A percentile compares a stretch with the other conserved stretches of the same genome.
phyloP scores from a whole-genome alignment of 2,329 filamentous ascomycete species.

The Epichloe hybrida region DNA sequence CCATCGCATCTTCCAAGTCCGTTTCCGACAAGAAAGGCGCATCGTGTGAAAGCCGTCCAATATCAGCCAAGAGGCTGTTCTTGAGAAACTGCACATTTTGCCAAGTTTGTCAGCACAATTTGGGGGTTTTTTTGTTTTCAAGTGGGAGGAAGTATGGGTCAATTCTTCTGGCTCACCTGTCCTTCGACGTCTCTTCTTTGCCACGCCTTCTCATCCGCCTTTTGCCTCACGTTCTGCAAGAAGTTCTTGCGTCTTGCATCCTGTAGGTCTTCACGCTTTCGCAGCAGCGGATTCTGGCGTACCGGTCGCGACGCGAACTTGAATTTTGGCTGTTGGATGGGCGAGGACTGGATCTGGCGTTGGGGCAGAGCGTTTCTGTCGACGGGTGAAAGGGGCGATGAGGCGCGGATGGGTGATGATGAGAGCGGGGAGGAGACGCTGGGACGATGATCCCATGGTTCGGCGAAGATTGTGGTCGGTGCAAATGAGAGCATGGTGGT shows the following conservation, averaged over 20 bases:
- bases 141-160: too few species aligned
- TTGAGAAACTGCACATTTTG: slow-evolving; percentile 19
- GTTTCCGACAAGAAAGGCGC: slow-evolving; percentile 31
- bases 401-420: slow-evolving; percentile 43
- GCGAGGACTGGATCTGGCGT: slow-evolving; percentile 32
- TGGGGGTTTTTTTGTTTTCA: background rate
- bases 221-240: slow-evolving; percentile 50
- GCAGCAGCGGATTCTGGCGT: slow-evolving; percentile 50
- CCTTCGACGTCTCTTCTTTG: slow-evolving; percentile 50
- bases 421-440: slow-evolving; percentile 41
- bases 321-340: slow-evolving; percentile 26
- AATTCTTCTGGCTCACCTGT: slow-evolving; percentile 16
- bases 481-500: slow-evolving; percentile 29
- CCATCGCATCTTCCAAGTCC: slow-evolving; percentile 37
- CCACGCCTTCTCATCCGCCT: slow-evolving; percentile 46
- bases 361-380: slow-evolving; percentile 28
- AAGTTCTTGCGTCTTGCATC: slow-evolving; percentile 56
- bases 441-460: slow-evolving; percentile 32
- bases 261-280: slow-evolving; percentile 46
- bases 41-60: slow-evolving; percentile 20
- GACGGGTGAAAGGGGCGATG: slow-evolving; percentile 31
- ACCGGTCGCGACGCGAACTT: slow-evolving; percentile 40
- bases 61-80: slow-evolving; percentile 20
- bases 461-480: slow-evolving; percentile 29
- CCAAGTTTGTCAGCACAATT: background rate